Conservation (phyloP, 768 basidiomycete genomes). For the Lactarius sp. region DNA sequence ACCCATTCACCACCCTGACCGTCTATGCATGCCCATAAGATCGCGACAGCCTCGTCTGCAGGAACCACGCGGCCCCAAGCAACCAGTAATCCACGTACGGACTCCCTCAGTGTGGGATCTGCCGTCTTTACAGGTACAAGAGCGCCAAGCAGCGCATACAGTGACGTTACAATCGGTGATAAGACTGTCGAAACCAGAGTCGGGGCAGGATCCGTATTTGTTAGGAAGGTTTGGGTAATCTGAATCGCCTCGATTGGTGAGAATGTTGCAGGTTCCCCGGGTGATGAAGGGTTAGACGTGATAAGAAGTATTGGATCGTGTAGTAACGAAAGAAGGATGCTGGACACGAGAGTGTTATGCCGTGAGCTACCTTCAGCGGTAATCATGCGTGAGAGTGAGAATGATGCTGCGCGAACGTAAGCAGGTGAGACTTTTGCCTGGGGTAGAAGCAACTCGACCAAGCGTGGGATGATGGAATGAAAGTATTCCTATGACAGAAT, state of each 20-base stretch:
- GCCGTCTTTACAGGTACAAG: slow-evolving; percentile 52
- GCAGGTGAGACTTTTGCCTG: slow-evolving; percentile 35
- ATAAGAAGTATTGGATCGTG: slow-evolving; percentile 47
- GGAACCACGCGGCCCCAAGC: slow-evolving; percentile 74
- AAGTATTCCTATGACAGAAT: slow-evolving; percentile 54
- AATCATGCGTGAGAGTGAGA: slow-evolving; percentile 63
- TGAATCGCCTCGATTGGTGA: slow-evolving; percentile 42
- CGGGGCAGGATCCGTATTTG: slow-evolving; percentile 79
- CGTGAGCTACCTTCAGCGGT: slow-evolving; percentile 34
- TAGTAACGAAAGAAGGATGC: slow-evolving; percentile 43
- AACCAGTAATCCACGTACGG: slow-evolving; percentile 52
- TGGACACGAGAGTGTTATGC: slow-evolving; percentile 31
- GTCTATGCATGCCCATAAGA: slow-evolving; percentile 56
- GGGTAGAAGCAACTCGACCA: slow-evolving; percentile 47
- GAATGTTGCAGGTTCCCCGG: slow-evolving; percentile 8
- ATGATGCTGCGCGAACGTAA: slow-evolving; percentile 60
- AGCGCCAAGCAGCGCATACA: slow-evolving; percentile 61
- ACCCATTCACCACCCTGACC: slow-evolving; percentile 52
- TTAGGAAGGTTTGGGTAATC: slow-evolving; percentile 51
- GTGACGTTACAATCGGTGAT: slow-evolving; percentile 58
- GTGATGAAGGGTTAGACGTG: slow-evolving; percentile 6
- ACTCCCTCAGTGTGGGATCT: slow-evolving; percentile 60
- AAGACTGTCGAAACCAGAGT: slow-evolving; percentile 55
- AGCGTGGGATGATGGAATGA: slow-evolving; percentile 45
- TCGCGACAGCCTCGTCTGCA: slow-evolving; percentile 45